phyloP scores from a whole-genome alignment of 371 early-diverging fungal species.

The Actinomortierella ambigua region DNA sequence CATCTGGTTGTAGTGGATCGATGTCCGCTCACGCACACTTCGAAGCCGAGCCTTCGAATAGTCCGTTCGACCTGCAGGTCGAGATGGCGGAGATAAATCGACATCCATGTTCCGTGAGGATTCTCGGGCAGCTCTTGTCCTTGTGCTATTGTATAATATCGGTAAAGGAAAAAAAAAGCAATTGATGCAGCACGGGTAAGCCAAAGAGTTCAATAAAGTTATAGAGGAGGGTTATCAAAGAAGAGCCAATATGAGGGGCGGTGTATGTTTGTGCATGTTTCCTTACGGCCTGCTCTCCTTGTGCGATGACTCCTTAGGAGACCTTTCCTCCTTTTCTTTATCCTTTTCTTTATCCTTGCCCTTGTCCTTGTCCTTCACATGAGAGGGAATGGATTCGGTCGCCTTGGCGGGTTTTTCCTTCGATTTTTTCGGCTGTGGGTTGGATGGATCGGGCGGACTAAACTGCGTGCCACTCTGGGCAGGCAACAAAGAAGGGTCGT shows the following conservation, averaged over 20 bases:
- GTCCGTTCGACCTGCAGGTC: slow-evolving; percentile 51
- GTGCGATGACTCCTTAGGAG: slow-evolving; percentile 10
- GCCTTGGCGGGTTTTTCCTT: slow-evolving; percentile 22
- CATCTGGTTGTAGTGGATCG: slow-evolving; percentile 39
- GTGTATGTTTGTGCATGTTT: no score
- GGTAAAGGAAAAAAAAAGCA: neutral
- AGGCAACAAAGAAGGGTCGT: slow-evolving; percentile 31
- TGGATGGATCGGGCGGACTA: slow-evolving; percentile 16
- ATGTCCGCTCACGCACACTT: slow-evolving; percentile 29
- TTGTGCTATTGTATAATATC: slow-evolving; percentile 15
- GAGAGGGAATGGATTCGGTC: slow-evolving; percentile 1
- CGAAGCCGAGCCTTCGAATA: slow-evolving; percentile 54
- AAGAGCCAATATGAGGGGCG: no score
- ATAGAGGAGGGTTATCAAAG: no score
- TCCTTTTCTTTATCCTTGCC: slow-evolving; percentile 7
- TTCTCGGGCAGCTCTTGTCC: slow-evolving; percentile 21
- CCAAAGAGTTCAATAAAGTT: neutral
- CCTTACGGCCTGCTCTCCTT: neutral
- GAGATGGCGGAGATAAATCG: slow-evolving; percentile 17
- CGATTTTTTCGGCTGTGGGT: slow-evolving; percentile 26
- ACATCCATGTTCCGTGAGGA: slow-evolving; percentile 3
- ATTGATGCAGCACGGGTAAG: neutral
- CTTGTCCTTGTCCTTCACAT: neutral
- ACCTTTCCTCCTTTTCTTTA: slow-evolving; percentile 21
- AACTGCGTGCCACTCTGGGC: slow-evolving; percentile 31